Conservation (phyloP, 768 basidiomycete species). For the Phaeotremella skinneri region DNA sequence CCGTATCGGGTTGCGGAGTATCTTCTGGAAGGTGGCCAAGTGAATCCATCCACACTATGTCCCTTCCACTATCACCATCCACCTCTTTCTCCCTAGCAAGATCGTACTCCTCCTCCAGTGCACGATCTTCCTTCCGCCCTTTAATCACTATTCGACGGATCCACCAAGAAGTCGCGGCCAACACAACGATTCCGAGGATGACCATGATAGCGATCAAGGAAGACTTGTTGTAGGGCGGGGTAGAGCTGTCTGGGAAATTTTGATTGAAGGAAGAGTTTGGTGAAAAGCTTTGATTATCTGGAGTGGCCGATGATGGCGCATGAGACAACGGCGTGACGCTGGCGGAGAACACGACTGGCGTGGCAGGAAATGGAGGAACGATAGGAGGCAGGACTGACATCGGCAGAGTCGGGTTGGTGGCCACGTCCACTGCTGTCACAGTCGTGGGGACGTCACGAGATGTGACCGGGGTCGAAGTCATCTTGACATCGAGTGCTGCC, state of each 20-base stretch:
- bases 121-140: background rate
- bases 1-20: background rate
- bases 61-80: slow-evolving; percentile 3
- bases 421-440: too few species aligned
- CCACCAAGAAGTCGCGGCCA: slow-evolving; percentile 11
- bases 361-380: background rate
- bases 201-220: slow-evolving; percentile 12
- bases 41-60: background rate
- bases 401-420: too few species aligned
- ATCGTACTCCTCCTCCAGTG: background rate
- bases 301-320: background rate
- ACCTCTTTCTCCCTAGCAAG: slow-evolving; percentile 1
- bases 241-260: background rate
- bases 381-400: too few species aligned
- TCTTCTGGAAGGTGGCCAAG: background rate
- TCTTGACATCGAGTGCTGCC: too few species aligned
- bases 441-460: too few species aligned
- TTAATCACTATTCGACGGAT: background rate
- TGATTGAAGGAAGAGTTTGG: background rate
- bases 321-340: background rate
- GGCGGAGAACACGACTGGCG: background rate
- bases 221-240: slow-evolving; percentile 8
- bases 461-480: too few species aligned
- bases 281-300: background rate
- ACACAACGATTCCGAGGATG: background rate